Percentiles rank a stretch among this genome's conserved stretches.
Conservation (phyloP, 2,329 filamentous ascomycete species). For the Neonectria neomacrospora region DNA sequence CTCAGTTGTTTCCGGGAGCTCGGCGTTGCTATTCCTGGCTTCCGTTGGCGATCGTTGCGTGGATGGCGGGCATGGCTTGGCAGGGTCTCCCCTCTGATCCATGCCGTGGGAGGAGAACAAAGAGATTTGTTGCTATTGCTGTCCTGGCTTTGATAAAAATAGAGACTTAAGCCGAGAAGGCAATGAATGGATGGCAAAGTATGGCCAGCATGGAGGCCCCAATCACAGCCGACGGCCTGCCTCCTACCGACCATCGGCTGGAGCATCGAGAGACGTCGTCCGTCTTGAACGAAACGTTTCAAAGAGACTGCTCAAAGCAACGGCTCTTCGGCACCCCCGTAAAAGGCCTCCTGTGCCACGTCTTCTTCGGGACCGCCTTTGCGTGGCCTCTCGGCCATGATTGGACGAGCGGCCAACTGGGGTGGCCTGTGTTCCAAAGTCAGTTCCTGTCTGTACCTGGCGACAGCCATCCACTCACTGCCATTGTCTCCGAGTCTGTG, state of each 20-base stretch:
- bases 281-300: neutral
- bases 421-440: neutral
- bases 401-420: conserved; percentile 19
- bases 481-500: neutral
- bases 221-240: neutral
- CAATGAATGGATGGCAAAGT: neutral
- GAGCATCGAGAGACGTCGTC: neutral
- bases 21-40: conserved; percentile 33
- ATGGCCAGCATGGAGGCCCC: neutral
- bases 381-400: conserved; percentile 19
- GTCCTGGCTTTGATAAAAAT: neutral
- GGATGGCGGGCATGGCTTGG: conserved; percentile 17
- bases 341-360: conserved; percentile 1
- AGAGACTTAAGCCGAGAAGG: neutral
- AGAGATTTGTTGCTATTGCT: neutral
- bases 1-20: conserved; percentile 12
- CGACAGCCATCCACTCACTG: conserved; percentile 16
- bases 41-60: conserved; percentile 13
- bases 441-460: conserved; percentile 9
- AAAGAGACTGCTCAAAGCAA: neutral
- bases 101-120: neutral
- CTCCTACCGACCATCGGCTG: neutral
- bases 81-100: conserved; percentile 2
- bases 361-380: neutral
- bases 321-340: conserved; percentile 24